Conservation (phyloP, 768 basidiomycete genomes). For the Kwoniella pini region DNA sequence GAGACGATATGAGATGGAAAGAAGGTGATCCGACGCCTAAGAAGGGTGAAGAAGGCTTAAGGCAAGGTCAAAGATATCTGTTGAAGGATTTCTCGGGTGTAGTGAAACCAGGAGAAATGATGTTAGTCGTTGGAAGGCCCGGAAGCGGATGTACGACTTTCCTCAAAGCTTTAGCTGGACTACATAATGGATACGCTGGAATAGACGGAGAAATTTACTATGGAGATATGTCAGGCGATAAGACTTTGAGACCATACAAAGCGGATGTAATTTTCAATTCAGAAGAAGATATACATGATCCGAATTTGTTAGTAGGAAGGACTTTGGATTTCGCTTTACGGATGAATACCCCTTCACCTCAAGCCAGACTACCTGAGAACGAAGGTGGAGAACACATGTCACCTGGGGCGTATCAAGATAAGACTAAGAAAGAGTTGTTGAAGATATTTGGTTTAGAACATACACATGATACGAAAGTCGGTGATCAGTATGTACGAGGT, state of each 20-base stretch:
- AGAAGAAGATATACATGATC: constrained; percentile 44
- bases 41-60: constrained; percentile 31
- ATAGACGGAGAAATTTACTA: constrained; percentile 72
- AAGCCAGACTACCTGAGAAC: constrained; percentile 24
- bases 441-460: constrained; percentile 49
- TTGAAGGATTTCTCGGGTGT: constrained; percentile 62
- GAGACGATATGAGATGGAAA: constrained; percentile 19
- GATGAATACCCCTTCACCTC: constrained; percentile 39
- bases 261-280: constrained; percentile 43
- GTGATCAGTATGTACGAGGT: constrained; percentile 56
- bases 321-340: constrained; percentile 48
- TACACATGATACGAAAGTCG: constrained; percentile 47
- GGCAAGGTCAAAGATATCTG: constrained; percentile 51
- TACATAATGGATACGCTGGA: constrained; percentile 66
- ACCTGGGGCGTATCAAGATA: constrained; percentile 41
- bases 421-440: constrained; percentile 55
- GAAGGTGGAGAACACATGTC: constrained; percentile 28
- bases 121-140: constrained; percentile 67
- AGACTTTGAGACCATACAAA: constrained; percentile 29
- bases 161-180: constrained; percentile 75
- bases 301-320: constrained; percentile 44
- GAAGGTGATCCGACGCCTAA: constrained; percentile 21
- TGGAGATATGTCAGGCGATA: constrained; percentile 56
- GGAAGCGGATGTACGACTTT: constrained; percentile 82
- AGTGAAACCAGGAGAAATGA: constrained; percentile 66